A percentile compares a stretch with the other conserved stretches of the same genome.
Conservation (phyloP, 1,284 basidiomycete species). For the Ganoderma boninense region DNA sequence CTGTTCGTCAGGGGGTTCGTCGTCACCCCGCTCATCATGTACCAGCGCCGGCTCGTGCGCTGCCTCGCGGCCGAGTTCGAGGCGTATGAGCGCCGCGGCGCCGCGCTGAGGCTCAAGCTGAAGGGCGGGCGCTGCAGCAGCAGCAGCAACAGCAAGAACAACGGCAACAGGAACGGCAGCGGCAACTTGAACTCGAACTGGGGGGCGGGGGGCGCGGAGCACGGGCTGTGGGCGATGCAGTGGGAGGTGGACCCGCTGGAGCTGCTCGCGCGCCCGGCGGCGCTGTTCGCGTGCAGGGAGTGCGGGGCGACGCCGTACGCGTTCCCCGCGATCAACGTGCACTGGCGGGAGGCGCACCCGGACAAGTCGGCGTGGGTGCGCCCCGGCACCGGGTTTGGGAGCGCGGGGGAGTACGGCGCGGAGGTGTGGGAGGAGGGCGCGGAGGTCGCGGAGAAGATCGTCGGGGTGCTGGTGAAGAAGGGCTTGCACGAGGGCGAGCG, state of each 20-base stretch:
- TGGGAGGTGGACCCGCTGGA: background rate
- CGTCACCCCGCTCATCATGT: too few species aligned
- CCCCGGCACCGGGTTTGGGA: background rate
- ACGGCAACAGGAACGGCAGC: too few species aligned
- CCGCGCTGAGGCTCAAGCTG: too few species aligned
- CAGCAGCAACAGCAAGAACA: too few species aligned
- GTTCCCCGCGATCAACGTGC: background rate
- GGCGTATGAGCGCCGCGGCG: too few species aligned
- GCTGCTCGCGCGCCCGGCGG: background rate
- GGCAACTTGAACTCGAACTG: too few species aligned
- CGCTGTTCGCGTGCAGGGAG: background rate
- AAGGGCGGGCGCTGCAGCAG: too few species aligned
- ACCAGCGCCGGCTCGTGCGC: too few species aligned
- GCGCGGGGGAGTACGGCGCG: background rate
- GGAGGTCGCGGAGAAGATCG: background rate
- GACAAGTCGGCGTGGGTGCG: background rate
- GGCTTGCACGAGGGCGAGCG: background rate
- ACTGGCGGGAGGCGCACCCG: slow-evolving; percentile 18
- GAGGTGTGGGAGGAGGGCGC: background rate
- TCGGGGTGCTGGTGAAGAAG: background rate
- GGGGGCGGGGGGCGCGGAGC: too few species aligned
- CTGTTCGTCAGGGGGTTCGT: too few species aligned
- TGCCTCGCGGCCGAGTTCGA: too few species aligned
- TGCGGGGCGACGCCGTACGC: background rate
- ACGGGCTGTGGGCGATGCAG: too few species aligned